Evolutionary conservation across 2,329 filamentous ascomycete genomes (phyloP).

Genomic region (Cladosporium oxysporum): DNA sequence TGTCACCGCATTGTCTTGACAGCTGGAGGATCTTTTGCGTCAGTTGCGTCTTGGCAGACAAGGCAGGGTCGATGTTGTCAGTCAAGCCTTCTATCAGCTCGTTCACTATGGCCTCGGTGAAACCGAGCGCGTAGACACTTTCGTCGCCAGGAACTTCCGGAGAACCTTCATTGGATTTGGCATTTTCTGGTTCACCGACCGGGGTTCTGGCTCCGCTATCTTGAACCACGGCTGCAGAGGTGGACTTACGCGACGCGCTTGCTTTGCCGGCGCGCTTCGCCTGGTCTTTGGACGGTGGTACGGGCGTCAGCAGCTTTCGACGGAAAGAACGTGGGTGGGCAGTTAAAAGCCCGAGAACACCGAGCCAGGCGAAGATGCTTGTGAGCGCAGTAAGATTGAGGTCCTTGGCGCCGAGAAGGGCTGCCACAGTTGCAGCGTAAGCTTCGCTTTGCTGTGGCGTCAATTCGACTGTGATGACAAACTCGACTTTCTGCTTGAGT

Average conservation of each 20-base stretch:
- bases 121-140: conserved; percentile 36
- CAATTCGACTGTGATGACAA: conserved; percentile 73
- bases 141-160: conserved; percentile 32
- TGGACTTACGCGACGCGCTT: not conserved
- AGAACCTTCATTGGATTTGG: not conserved
- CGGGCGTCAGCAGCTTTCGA: conserved; percentile 49
- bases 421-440: conserved; percentile 59
- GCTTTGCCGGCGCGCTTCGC: not conserved
- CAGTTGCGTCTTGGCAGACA: conserved; percentile 70
- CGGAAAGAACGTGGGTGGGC: conserved; percentile 58
- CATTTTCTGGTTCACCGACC: not conserved
- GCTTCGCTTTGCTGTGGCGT: conserved; percentile 64
- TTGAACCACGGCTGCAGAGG: not conserved
- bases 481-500: conserved; percentile 76
- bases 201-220: not conserved
- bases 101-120: conserved; percentile 41
- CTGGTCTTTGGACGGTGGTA: not conserved
- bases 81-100: conserved; percentile 37
- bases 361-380: conserved; percentile 58
- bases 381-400: conserved; percentile 42
- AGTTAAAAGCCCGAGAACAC: conserved; percentile 55
- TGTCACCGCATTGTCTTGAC: conserved; percentile 64
- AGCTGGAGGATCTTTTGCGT: conserved; percentile 70
- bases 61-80: conserved; percentile 46
- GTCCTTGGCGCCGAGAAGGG: conserved; percentile 39